Evolutionary conservation across 352 stramenopile genomes (phyloP).

Genomic region (Phytophthora syringae): DNA sequence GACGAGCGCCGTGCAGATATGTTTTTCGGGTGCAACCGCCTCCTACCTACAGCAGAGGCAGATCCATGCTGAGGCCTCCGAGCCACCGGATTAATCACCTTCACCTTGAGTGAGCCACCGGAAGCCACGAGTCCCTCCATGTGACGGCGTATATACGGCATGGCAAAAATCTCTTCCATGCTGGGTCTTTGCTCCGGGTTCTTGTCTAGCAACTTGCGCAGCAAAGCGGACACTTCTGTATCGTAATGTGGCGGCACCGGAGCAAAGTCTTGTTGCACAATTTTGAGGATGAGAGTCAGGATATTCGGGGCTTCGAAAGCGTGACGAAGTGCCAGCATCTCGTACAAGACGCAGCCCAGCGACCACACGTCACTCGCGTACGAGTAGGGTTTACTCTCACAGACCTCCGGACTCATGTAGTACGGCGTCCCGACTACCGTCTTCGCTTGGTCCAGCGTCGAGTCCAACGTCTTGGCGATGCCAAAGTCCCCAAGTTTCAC

Average conservation of each 20-base stretch:
- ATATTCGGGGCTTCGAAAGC: slow-evolving; percentile 89
- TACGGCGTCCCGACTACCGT: slow-evolving; percentile 94
- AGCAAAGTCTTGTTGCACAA: slow-evolving; percentile 81
- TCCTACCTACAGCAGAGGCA: slow-evolving; percentile 32
- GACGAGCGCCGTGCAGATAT: slow-evolving; percentile 44
- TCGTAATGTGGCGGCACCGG: slow-evolving; percentile 68
- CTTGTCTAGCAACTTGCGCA: slow-evolving; percentile 71
- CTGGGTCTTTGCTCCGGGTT: slow-evolving; percentile 61
- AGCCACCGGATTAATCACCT: slow-evolving; percentile 35
- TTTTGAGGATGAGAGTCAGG: slow-evolving; percentile 84
- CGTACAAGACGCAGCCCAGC: slow-evolving; percentile 92
- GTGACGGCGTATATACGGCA: slow-evolving; percentile 77
- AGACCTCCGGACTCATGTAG: slow-evolving; percentile 95
- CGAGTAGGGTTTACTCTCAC: slow-evolving; percentile 92
- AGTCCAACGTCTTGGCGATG: slow-evolving; percentile 90
- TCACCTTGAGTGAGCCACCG: slow-evolving; percentile 58
- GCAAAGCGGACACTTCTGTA: slow-evolving; percentile 55
- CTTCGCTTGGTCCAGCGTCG: slow-evolving; percentile 84
- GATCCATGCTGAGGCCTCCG: slow-evolving; percentile 45
- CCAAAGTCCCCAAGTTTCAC: slow-evolving; percentile 95
- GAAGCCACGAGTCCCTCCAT: slow-evolving; percentile 75
- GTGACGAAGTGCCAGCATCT: slow-evolving; percentile 86
- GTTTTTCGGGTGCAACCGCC: slow-evolving; percentile 54
- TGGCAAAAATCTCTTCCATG: slow-evolving; percentile 80
- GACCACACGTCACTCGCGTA: slow-evolving; percentile 94